A percentile compares a stretch with the other conserved stretches of the same genome.
Evolutionary conservation across 2,329 filamentous ascomycete genomes (phyloP).

Genomic region (Fusarium pilosicola): DNA sequence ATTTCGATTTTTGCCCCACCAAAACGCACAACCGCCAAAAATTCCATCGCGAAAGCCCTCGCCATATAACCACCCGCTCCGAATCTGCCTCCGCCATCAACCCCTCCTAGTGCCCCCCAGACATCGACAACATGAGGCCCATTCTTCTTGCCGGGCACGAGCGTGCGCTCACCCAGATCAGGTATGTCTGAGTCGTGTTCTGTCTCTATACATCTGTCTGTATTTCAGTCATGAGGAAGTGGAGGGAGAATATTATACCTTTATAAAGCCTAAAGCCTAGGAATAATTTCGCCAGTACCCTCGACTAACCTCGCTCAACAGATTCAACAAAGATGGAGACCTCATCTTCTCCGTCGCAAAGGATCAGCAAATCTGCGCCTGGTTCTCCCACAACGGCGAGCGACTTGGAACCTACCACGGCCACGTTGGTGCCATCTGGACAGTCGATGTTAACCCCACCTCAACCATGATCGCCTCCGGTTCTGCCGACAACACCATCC

Average conservation of each 20-base stretch:
- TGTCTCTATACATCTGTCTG: neutral
- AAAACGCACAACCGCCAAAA: slow-evolving; percentile 60
- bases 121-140: slow-evolving; percentile 81
- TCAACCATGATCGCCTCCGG: slow-evolving; percentile 92
- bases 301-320: slow-evolving; percentile 48
- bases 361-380: slow-evolving; percentile 96
- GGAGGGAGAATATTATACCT: slow-evolving; percentile 14
- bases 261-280: neutral
- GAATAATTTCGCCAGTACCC: slow-evolving; percentile 10
- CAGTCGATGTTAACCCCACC: slow-evolving; percentile 94
- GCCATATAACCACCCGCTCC: slow-evolving; percentile 46
- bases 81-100: slow-evolving; percentile 45
- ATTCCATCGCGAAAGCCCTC: slow-evolving; percentile 52
- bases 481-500: slow-evolving; percentile 97
- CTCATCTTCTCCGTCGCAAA: slow-evolving; percentile 96
- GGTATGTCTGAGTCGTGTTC: slow-evolving; percentile 60
- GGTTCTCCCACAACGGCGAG: slow-evolving; percentile 98
- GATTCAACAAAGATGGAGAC: slow-evolving; percentile 94
- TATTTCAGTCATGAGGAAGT: neutral
- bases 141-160: slow-evolving; percentile 97
- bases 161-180: slow-evolving; percentile 94
- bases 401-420: slow-evolving; percentile 95
- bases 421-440: slow-evolving; percentile 98
- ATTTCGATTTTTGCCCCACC: slow-evolving; percentile 50
- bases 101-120: slow-evolving; percentile 42